phyloP scores from a whole-genome alignment of 1,284 basidiomycete species.

The Leccinum ponderosum region DNA sequence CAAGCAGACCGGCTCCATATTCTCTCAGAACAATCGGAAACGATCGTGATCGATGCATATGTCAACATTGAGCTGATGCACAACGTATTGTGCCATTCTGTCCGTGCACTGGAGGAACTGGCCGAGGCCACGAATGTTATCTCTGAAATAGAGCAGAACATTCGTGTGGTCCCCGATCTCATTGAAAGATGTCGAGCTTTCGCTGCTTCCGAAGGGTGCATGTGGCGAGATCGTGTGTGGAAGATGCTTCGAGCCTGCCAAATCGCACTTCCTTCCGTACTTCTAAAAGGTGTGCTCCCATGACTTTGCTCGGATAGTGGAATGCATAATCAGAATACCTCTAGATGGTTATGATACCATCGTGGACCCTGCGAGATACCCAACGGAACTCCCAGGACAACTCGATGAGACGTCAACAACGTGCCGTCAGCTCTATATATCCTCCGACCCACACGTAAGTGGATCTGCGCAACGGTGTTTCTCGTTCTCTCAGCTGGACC shows the following conservation, averaged over 20 bases:
- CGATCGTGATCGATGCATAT: slow-evolving; percentile 18
- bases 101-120: slow-evolving; percentile 42
- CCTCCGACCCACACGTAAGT: slow-evolving; percentile 27
- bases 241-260: slow-evolving; percentile 22
- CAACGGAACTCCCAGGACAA: slow-evolving; percentile 23
- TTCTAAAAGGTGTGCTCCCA: slow-evolving; percentile 34
- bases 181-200: slow-evolving; percentile 31
- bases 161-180: slow-evolving; percentile 28
- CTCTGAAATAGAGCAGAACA: slow-evolving; percentile 29
- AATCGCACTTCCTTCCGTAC: slow-evolving; percentile 25
- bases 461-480: slow-evolving; percentile 32
- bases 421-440: slow-evolving; percentile 34
- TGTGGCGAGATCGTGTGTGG: slow-evolving; percentile 28
- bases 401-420: slow-evolving; percentile 27
- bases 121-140: slow-evolving; percentile 36
- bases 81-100: slow-evolving; percentile 32
- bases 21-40: slow-evolving; percentile 24
- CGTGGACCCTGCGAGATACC: slow-evolving; percentile 18
- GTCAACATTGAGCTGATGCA: slow-evolving; percentile 26
- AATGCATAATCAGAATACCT: neutral
- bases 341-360: slow-evolving; percentile 29
- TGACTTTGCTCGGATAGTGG: neutral
- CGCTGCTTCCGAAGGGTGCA: slow-evolving; percentile 12
- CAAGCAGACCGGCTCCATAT: slow-evolving; percentile 20
- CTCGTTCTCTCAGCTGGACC: slow-evolving; percentile 18